Base-by-base conservation (phyloP, 2,329 filamentous ascomycete genomes). In the Blastomyces silverae region DNA sequence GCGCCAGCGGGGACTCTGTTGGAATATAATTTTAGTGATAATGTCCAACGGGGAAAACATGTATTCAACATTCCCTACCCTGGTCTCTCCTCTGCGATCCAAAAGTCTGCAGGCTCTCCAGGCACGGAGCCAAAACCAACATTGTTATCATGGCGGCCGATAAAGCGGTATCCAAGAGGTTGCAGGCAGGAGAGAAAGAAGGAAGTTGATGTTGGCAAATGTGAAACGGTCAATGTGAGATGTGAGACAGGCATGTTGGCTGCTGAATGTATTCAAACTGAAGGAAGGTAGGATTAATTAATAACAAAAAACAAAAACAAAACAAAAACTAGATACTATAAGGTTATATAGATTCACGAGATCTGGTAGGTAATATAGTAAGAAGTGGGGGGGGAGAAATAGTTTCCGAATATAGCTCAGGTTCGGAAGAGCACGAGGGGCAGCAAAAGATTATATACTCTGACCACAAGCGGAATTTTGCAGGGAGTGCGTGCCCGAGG, bases 131-230 rank as follows among this genome's bases (percentile, higher is more conserved):
- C 85, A 69, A 87, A 83, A 5, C 84, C 85, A 68, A 87, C 83
- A 63, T 85, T 84, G 67, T 84, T 81, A 62, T 84, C 84, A 73
- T 83, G 81, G 65, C 84, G 80, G 64, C 84, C 85, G 67, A 91
- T 83, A 74, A 87, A 95, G 66, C 84, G 84, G 67, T 95, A 87
- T 48, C 89, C 89, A 28, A 96, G 82, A 3, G 90, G 89, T 70
- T 93, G 90, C 8, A 91, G 83, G 68, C 91, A 83, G 67, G 89
- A 85, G 28, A 92, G 85, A 77, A 91, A 96, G 80, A 95, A 96
- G 8, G 91, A 94, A 61, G 89, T 86, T 3, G 91, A 89, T 46
- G 87, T 86, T 64, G 91, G 85, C 63, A 96, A 85, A 76, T 92
- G 87, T 66, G 87, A 87, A 73, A 96, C 91, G 48, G 84, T 86